These are phyloP conservation scores for Aureobasidium sp. DNA, from an alignment of 2,329 filamentous ascomycete genomes.

Conservation along the genomic window DNA sequence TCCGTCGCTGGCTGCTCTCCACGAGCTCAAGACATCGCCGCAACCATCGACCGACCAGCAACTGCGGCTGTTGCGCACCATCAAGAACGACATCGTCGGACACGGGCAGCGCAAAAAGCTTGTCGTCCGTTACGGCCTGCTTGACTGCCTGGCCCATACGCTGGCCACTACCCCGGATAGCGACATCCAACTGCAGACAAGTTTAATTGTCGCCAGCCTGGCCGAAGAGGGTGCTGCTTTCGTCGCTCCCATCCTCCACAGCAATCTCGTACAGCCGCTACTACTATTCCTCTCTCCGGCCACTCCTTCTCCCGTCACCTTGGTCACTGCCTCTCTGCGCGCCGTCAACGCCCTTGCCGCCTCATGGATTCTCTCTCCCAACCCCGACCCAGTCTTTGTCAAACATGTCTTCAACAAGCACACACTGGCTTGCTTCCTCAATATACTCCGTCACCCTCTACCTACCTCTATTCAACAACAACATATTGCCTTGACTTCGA, in stretches of 20 bases:
- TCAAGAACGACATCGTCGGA: conserved; percentile 88
- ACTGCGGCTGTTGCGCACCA: conserved; percentile 52
- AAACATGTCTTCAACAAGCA: conserved; percentile 51
- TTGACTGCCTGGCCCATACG: conserved; percentile 52
- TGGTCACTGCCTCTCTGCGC: conserved; percentile 66
- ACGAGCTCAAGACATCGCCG: conserved; percentile 16
- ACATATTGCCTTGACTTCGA: conserved; percentile 53
- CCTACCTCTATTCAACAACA: conserved; percentile 46
- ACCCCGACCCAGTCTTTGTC: conserved; percentile 8
- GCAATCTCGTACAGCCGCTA: conserved; percentile 10
- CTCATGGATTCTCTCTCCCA: conserved; percentile 35
- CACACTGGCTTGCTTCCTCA: conserved; percentile 51
- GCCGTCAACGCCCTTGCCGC: conserved; percentile 64
- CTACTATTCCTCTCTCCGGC: conserved; percentile 32
- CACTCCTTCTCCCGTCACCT: conserved; percentile 51
- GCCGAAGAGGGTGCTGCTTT: conserved; percentile 56
- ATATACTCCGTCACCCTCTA: conserved; percentile 55
- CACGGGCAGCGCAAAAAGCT: conserved; percentile 79
- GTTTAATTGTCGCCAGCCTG: conserved; percentile 74
- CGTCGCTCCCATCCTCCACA: conserved; percentile 14
- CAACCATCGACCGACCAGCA: conserved; percentile 25
- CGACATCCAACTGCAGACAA: conserved; percentile 63
- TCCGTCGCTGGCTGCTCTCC: conserved; percentile 11
- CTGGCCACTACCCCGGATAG: conserved; percentile 48
- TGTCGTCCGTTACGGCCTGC: conserved; percentile 62